Conservation (phyloP, 1,139 yeast genomes). For the Candida anutae region DNA sequence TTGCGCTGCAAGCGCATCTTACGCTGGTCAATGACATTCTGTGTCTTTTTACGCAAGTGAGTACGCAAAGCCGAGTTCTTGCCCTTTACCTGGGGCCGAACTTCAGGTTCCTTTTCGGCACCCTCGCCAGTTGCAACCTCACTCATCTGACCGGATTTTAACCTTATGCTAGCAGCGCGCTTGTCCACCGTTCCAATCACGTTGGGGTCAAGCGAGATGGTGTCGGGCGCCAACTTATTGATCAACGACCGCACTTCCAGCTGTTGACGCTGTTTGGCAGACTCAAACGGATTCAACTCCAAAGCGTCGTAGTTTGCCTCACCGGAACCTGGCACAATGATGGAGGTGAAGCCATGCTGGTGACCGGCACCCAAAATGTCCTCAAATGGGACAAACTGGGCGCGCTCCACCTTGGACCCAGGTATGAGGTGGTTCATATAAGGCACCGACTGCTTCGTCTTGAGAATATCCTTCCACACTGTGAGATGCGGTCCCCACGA, state of each 20-base stretch:
- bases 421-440: constrained; percentile 89
- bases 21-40: constrained; percentile 84
- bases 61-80: constrained; percentile 80
- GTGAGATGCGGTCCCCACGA: constrained; percentile 96
- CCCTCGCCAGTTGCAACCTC: constrained; percentile 23
- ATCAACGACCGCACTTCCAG: constrained; percentile 79
- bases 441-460: constrained; percentile 59
- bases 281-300: constrained; percentile 88
- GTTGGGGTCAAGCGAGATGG: constrained; percentile 85
- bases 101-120: constrained; percentile 27
- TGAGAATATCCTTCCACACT: constrained; percentile 72
- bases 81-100: constrained; percentile 61
- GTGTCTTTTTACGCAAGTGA: constrained; percentile 75
- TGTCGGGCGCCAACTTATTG: constrained; percentile 87
- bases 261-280: constrained; percentile 90
- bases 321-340: constrained; percentile 94
- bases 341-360: constrained; percentile 63
- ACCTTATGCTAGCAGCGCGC: constrained; percentile 54
- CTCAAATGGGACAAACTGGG: constrained; percentile 86
- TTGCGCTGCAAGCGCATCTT: constrained; percentile 75
- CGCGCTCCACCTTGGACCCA: constrained; percentile 61
- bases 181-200: constrained; percentile 80
- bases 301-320: constrained; percentile 96
- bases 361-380: constrained; percentile 92
- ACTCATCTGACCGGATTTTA: constrained; percentile 53